phyloP scores from a whole-genome alignment of 192 early-diverging fungal species.

The Coemansia sp. region DNA sequence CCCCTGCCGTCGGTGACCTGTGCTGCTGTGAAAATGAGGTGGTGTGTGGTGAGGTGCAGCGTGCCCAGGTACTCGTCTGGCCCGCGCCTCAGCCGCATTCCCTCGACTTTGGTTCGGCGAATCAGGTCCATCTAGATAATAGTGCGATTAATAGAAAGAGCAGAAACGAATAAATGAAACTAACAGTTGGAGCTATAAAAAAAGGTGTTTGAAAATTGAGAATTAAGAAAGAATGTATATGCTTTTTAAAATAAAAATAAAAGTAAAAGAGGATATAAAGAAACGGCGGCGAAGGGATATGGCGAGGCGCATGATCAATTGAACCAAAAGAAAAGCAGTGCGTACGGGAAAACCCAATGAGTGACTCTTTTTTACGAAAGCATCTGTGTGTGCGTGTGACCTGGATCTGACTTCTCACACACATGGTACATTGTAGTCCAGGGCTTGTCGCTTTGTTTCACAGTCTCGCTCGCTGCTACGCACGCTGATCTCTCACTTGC shows the following conservation, averaged over 20 bases:
- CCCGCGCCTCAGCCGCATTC: slow-evolving; percentile 37
- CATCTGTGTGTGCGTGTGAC: no score
- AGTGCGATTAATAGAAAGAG: not conserved
- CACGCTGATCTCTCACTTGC: no score
- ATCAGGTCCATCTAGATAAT: slow-evolving; percentile 27
- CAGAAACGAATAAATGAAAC: not conserved
- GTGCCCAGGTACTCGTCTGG: slow-evolving; percentile 37
- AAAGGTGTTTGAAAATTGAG: not conserved
- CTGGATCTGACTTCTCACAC: no score
- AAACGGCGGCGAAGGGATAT: no score
- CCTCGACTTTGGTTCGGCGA: slow-evolving; percentile 26
- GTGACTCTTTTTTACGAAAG: no score
- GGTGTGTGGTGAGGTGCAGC: slow-evolving; percentile 72
- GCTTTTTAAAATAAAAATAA: not conserved
- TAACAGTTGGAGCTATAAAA: not conserved
- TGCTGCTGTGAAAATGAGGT: slow-evolving; percentile 63
- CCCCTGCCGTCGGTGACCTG: not conserved
- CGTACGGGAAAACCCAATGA: no score
- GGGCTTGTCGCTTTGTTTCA: no score
- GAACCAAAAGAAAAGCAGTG: no score
- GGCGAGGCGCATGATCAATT: no score
- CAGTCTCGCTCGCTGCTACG: no score
- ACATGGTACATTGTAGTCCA: no score
- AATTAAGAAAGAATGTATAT: no score
- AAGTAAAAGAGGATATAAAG: not conserved